Percentiles rank a stretch among this genome's conserved stretches.
Conservation (phyloP, 495 filamentous ascomycete genomes). For the Aspergillus haitiensis region DNA sequence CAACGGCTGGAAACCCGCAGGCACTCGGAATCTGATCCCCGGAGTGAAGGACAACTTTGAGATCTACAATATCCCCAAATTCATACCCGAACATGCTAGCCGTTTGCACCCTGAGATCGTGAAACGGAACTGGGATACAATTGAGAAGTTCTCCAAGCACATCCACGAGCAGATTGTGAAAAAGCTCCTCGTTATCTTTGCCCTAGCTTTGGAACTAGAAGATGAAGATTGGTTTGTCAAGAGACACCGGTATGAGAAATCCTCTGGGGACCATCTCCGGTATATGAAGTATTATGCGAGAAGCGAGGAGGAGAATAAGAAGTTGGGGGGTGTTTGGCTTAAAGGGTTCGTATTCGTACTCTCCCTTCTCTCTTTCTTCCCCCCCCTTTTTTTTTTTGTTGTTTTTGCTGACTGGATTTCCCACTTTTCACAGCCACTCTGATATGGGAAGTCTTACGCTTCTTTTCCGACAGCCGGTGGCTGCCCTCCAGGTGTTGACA, state of each 20-base stretch:
- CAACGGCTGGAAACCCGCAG: conserved; percentile 35
- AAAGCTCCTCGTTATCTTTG: conserved; percentile 41
- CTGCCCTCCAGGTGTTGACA: conserved; percentile 51
- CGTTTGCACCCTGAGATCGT: conserved; percentile 46
- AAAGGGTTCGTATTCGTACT: conserved; percentile 33
- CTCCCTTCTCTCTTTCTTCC: no score
- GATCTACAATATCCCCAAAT: conserved; percentile 57
- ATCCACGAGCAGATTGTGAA: conserved; percentile 48
- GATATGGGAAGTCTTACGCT: conserved; percentile 56
- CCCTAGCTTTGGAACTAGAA: conserved; percentile 45
- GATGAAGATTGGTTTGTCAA: conserved; percentile 49
- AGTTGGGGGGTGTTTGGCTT: conserved; percentile 41
- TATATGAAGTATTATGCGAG: conserved; percentile 57
- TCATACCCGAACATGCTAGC: conserved; percentile 40
- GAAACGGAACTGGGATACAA: conserved; percentile 37
- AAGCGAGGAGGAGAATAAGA: conserved; percentile 45
- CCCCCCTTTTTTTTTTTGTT: no score
- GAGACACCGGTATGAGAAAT: conserved; percentile 51
- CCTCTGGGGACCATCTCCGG: conserved; percentile 48
- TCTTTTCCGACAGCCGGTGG: conserved; percentile 56
- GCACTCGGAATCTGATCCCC: conserved; percentile 26
- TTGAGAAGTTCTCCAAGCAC: conserved; percentile 48
- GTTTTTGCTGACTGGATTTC: neutral
- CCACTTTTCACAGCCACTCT: conserved; percentile 39
- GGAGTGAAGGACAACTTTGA: conserved; percentile 54